Base-by-base conservation (phyloP, 2,329 filamentous ascomycete species). In the Lecanosticta acicola region DNA sequence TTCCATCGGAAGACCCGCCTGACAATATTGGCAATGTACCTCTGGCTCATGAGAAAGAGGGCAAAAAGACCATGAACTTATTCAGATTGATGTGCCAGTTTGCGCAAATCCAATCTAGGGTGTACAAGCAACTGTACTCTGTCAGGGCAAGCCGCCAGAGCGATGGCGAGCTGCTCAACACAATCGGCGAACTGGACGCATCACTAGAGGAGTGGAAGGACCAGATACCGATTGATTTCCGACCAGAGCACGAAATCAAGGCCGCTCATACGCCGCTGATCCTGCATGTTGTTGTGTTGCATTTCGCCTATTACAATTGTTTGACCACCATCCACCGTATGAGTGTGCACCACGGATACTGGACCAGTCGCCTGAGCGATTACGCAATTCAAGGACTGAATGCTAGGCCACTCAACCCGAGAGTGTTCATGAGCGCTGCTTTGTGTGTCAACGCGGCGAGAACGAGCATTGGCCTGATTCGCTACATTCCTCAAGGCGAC, bases 251-350 rank as follows among this genome's bases (percentile, higher is more conserved):
- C 64, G 90, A 96, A 67, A 97, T 98, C 67, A 90, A 89, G 66
- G 87, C 88, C 0, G 85, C 85, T 0, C 88, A 96, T 65, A 94
- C 89, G 0, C 90, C 91, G 1, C 75, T 97, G n/a, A 90, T 97
- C 16, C 74, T 98, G 16, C 91, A 97, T 55, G 81, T 98, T 42
- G 90, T 95, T 50, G 87, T 95, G 65, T 72, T 98, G 47, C 93
- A 98, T 66, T 94, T 98, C 60, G 84, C 88, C 1, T 98, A 98
- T 68, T 97, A 97, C 72, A 98, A 98, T 66, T 96, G 90, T 59
- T 71, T 98, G 41, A 96, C 91, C 1, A 98, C 93, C 0, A 96
- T 98, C 54, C 93, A 98, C 66, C 87, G 93, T 41, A 98, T 97
- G 93, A 94, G 88, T 34, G 86, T 97, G 21, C 93, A 97, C 59